Evolutionary conservation across 2,329 filamentous ascomycete species (phyloP), one percentile per base, ranked within the genome.

Genomic region (Arachnomyces sp.): DNA sequence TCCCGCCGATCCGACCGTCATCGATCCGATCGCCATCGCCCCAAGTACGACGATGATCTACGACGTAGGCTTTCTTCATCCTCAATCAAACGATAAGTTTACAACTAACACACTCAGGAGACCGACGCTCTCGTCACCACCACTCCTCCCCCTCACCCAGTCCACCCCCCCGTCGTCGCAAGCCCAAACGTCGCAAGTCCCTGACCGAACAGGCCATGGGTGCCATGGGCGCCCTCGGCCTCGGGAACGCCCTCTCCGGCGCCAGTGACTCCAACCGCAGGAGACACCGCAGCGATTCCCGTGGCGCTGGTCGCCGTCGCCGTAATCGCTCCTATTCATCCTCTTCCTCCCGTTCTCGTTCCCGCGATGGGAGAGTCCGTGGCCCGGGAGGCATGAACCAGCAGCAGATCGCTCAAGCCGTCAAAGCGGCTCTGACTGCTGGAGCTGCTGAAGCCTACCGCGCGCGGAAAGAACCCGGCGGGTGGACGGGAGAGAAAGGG

Each of bases 371-470:
- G 40, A 70, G 73, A 25, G 20, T 25, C 32, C 67, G 72, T 42
- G 70, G 68, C 45, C 60, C 59, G 29, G 70, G 64, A 47, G 70
- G 69, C 47, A 71, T 68, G 42, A 71, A 70, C 31, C 57, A 70
- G 60, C 61, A 71, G 38, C 84, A 84, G 52, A 76, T 86, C 34
- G 80, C 88, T 50, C 87, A 94, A 64, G 88, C 88, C 28, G 86
- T 89, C 59, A 90, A 92, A 70, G 89, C 90, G 28, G 92, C 89
- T 14, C 72, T 95, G 30, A 76, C 94, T 34, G 89, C 90, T 20
- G 90, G 88, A 53, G 90, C 89, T 31, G 84, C 88, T 40, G 89
- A 95, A 63, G 90, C 90, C 31, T 94, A 94, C 72, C 82, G 86
- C 46, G 81, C 88, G 42, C 81, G 89, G 59, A 94, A 90, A 55